Conservation (phyloP, 2,329 filamentous ascomycete genomes). For the Ceratocystiopsis sp. region DNA sequence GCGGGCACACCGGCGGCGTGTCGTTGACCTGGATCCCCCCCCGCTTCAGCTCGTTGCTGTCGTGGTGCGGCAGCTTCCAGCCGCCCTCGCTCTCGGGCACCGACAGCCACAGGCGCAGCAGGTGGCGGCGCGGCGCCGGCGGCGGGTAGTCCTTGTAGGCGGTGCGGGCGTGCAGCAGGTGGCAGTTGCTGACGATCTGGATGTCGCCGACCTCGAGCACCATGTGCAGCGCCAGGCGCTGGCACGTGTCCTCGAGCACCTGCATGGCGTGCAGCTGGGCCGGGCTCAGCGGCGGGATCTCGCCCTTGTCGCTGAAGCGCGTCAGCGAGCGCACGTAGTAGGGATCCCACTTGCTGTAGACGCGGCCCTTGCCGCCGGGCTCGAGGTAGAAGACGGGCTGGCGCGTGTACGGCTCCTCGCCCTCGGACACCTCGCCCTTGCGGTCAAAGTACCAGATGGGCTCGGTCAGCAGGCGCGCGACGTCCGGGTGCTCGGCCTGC, state of each 20-base stretch:
- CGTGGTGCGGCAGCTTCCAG: slow-evolving; percentile 70
- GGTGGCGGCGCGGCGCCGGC: slow-evolving; percentile 53
- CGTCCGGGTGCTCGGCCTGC: slow-evolving; percentile 57
- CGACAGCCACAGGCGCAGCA: slow-evolving; percentile 72
- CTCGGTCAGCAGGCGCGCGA: slow-evolving; percentile 55
- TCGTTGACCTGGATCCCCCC: slow-evolving; percentile 81
- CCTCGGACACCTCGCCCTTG: slow-evolving; percentile 63
- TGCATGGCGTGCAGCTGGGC: slow-evolving; percentile 51
- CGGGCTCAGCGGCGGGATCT: slow-evolving; percentile 54
- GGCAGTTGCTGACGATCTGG: slow-evolving; percentile 68
- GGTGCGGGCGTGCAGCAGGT: slow-evolving; percentile 67
- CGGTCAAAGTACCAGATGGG: slow-evolving; percentile 88
- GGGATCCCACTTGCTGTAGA: slow-evolving; percentile 80
- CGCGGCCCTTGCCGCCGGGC: slow-evolving; percentile 42
- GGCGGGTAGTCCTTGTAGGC: slow-evolving; percentile 53
- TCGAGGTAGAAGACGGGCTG: slow-evolving; percentile 64
- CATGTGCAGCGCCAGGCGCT: slow-evolving; percentile 64
- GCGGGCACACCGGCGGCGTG: slow-evolving; percentile 52
- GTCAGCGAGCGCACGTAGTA: slow-evolving; percentile 67
- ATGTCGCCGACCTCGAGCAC: slow-evolving; percentile 74
- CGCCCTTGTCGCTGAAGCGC: slow-evolving; percentile 54
- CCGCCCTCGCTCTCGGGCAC: slow-evolving; percentile 70
- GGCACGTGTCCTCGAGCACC: slow-evolving; percentile 61
- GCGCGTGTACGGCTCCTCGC: slow-evolving; percentile 58
- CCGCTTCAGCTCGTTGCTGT: slow-evolving; percentile 69